A percentile compares a stretch with the other conserved stretches of the same genome.
These are phyloP conservation scores for Stylonectria norvegica DNA, from an alignment of 2,329 filamentous ascomycete species.

Conservation along the genomic window DNA sequence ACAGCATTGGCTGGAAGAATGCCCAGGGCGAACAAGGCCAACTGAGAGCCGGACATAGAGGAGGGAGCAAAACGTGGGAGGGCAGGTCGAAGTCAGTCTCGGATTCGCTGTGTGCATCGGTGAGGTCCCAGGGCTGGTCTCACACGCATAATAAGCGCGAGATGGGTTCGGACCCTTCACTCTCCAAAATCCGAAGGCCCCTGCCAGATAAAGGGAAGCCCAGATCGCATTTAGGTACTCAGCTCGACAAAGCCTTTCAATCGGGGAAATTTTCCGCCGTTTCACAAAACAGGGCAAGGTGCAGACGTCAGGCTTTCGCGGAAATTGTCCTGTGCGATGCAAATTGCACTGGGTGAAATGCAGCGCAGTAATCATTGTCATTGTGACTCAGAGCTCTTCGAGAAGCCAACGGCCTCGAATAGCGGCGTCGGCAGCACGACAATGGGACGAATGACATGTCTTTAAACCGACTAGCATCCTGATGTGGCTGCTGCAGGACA, in stretches of 20 bases:
- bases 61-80: conserved; percentile 27
- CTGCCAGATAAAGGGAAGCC: no score
- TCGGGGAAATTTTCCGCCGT: no score
- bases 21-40: no score
- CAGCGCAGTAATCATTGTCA: conserved; percentile 14
- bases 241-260: no score
- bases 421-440: no score
- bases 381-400: conserved; percentile 19
- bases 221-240: no score
- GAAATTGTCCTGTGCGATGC: not conserved
- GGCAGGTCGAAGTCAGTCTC: conserved; percentile 5
- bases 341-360: conserved; percentile 1
- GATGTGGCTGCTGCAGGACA: conserved; percentile 23
- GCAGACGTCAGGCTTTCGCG: conserved; percentile 10
- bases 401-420: conserved; percentile 6
- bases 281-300: no score
- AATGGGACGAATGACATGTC: conserved; percentile 16
- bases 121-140: conserved; percentile 10
- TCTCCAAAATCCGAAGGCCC: no score
- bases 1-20: conserved; percentile 21
- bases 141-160: no score
- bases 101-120: conserved; percentile 11
- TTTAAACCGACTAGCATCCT: conserved; percentile 19
- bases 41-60: conserved; percentile 14
- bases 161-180: no score